Evolutionary conservation across 345 rosid genomes (phyloP).

Genomic region (Bruguiera gymnorhiza): DNA sequence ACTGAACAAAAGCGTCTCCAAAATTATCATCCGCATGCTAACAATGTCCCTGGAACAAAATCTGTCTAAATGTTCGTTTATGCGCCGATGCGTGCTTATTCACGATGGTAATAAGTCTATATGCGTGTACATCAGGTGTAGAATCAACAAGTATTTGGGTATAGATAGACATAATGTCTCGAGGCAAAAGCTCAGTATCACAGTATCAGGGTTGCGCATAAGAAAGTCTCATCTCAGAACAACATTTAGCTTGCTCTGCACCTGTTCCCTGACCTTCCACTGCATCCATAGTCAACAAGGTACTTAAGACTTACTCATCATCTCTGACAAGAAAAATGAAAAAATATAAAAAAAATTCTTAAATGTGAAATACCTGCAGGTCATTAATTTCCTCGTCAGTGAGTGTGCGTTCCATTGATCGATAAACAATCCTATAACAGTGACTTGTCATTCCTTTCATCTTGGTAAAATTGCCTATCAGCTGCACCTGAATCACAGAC

Average conservation of each 20-base stretch:
- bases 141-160: too few species aligned
- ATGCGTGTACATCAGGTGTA: too few species aligned
- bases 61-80: too few species aligned
- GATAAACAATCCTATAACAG: slow-evolving; percentile 81
- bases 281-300: slow-evolving; percentile 32
- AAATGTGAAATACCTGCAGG: slow-evolving; percentile 55
- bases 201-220: background rate
- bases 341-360: background rate
- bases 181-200: background rate
- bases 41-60: too few species aligned
- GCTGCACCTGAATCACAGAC: slow-evolving; percentile 44
- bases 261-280: slow-evolving; percentile 79
- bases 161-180: background rate
- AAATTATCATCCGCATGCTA: too few species aligned
- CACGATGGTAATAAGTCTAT: too few species aligned
- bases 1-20: too few species aligned
- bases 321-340: background rate
- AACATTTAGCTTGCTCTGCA: slow-evolving; percentile 73
- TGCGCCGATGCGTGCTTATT: too few species aligned
- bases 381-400: slow-evolving; percentile 85
- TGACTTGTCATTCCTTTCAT: slow-evolving; percentile 92
- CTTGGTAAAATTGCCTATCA: slow-evolving; percentile 85
- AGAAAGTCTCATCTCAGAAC: slow-evolving; percentile 53
- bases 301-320: background rate
- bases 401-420: slow-evolving; percentile 92